Conservation (phyloP, 2,329 filamentous ascomycete genomes). For the Ophiostoma montium region DNA sequence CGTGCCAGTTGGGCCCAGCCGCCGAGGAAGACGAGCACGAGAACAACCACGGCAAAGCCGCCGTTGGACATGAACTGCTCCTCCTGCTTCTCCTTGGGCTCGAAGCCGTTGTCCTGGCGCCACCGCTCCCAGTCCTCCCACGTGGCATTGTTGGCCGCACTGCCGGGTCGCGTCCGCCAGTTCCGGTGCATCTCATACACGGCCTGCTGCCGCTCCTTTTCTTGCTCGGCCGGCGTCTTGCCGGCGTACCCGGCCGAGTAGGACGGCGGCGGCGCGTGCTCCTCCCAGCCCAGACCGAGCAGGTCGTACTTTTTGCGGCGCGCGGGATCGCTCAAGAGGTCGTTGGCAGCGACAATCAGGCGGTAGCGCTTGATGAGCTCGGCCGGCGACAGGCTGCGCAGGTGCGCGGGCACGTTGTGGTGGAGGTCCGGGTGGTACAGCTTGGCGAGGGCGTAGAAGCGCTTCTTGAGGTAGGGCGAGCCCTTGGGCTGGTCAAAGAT, state of each 20-base stretch:
- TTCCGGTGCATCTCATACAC: slow-evolving; percentile 21
- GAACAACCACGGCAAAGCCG: slow-evolving; percentile 59
- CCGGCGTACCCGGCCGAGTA: slow-evolving; percentile 23
- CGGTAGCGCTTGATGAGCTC: slow-evolving; percentile 78
- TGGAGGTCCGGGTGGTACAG: slow-evolving; percentile 80
- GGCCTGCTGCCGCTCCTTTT: background rate
- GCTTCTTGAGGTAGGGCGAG: slow-evolving; percentile 64
- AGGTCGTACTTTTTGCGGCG: slow-evolving; percentile 73
- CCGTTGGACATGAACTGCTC: slow-evolving; percentile 63
- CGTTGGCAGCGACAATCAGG: slow-evolving; percentile 74
- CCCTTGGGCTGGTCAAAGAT: slow-evolving; percentile 49
- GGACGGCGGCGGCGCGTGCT: slow-evolving; percentile 9
- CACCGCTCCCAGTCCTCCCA: slow-evolving; percentile 97
- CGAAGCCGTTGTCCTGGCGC: slow-evolving; percentile 41
- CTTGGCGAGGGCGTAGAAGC: slow-evolving; percentile 87
- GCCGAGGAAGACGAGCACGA: slow-evolving; percentile 54
- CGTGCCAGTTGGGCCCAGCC: slow-evolving; percentile 59
- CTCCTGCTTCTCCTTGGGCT: slow-evolving; percentile 29
- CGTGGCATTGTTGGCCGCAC: slow-evolving; percentile 59
- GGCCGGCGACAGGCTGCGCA: slow-evolving; percentile 37
- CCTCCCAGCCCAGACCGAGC: slow-evolving; percentile 68
- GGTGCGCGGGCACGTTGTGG: slow-evolving; percentile 20
- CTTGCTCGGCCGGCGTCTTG: slow-evolving; percentile 23
- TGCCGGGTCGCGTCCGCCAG: slow-evolving; percentile 36
- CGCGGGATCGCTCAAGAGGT: slow-evolving; percentile 67